phyloP scores from a whole-genome alignment of 2,329 filamentous ascomycete genomes.

The Clonostachys chloroleuca region DNA sequence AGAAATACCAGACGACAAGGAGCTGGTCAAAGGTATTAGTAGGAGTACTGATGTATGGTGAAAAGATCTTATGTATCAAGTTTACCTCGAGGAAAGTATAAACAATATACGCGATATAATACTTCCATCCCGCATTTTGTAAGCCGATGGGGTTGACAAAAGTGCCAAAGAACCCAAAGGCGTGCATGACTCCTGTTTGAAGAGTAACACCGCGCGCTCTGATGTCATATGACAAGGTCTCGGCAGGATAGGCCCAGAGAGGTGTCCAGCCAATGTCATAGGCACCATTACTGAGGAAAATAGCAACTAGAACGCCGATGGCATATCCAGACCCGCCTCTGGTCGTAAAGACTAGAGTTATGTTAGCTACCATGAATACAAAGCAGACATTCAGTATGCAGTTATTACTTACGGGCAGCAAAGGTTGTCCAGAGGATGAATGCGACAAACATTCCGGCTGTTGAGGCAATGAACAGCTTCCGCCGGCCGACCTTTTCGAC shows the following conservation, averaged over 20 bases:
- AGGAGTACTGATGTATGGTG: too few species aligned
- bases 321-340: too few species aligned
- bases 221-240: slow-evolving; percentile 25
- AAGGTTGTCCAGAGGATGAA: slow-evolving; percentile 23
- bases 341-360: too few species aligned
- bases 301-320: slow-evolving; percentile 10
- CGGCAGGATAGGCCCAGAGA: slow-evolving; percentile 32
- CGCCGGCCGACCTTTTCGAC: slow-evolving; percentile 40
- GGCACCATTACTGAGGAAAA: slow-evolving; percentile 37
- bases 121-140: too few species aligned
- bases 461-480: slow-evolving; percentile 37
- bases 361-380: too few species aligned
- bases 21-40: too few species aligned
- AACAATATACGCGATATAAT: too few species aligned
- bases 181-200: too few species aligned
- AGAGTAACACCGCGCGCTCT: slow-evolving; percentile 9
- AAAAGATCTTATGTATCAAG: too few species aligned
- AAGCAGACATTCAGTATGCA: slow-evolving; percentile 3
- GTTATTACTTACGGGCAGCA: slow-evolving; percentile 10
- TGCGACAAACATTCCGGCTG: slow-evolving; percentile 20
- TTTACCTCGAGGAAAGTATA: too few species aligned
- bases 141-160: too few species aligned
- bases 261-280: slow-evolving; percentile 40
- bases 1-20: slow-evolving; percentile 7
- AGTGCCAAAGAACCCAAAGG: too few species aligned